A percentile compares a stretch with the other conserved stretches of the same genome.
phyloP scores from a whole-genome alignment of 208 protist species.

The Phytomonas francai region DNA sequence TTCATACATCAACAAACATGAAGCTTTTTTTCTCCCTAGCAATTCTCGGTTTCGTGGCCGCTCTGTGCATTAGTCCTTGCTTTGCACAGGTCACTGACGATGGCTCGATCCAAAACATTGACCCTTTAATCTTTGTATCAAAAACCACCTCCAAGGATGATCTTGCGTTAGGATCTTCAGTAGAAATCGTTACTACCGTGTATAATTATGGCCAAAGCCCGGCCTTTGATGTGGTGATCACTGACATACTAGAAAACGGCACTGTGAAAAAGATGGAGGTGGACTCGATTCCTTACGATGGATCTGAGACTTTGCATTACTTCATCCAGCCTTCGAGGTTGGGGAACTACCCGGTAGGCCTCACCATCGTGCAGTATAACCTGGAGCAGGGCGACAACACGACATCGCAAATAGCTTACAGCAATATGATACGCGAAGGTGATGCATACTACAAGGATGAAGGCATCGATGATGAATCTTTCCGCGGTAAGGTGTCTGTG shows the following conservation, averaged over 20 bases:
- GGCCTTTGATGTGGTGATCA: slow-evolving; percentile 61
- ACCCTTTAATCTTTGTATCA: slow-evolving; percentile 71
- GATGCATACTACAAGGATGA: slow-evolving; percentile 71
- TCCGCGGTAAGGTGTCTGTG: slow-evolving; percentile 74
- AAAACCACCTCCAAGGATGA: slow-evolving; percentile 68
- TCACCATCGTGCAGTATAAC: slow-evolving; percentile 69
- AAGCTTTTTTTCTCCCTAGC: not conserved
- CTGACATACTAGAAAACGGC: slow-evolving; percentile 52
- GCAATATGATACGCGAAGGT: slow-evolving; percentile 77
- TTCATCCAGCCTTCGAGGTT: slow-evolving; percentile 52
- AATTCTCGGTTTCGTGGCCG: not conserved
- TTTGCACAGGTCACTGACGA: slow-evolving; percentile 14
- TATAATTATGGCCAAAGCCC: slow-evolving; percentile 75
- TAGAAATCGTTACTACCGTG: slow-evolving; percentile 72
- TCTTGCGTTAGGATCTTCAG: slow-evolving; percentile 56
- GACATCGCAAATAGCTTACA: slow-evolving; percentile 42
- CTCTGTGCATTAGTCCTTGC: slow-evolving; percentile 6
- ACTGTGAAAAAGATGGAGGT: slow-evolving; percentile 34
- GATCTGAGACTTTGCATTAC: slow-evolving; percentile 60
- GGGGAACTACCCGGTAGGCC: slow-evolving; percentile 58
- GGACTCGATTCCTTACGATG: slow-evolving; percentile 49
- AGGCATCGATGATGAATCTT: slow-evolving; percentile 67
- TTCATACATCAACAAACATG: not conserved
- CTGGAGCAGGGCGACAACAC: slow-evolving; percentile 42
- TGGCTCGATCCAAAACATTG: slow-evolving; percentile 2